phyloP scores from a whole-genome alignment of 2,329 filamentous ascomycete species.

The Aureobasidium leucospermi region DNA sequence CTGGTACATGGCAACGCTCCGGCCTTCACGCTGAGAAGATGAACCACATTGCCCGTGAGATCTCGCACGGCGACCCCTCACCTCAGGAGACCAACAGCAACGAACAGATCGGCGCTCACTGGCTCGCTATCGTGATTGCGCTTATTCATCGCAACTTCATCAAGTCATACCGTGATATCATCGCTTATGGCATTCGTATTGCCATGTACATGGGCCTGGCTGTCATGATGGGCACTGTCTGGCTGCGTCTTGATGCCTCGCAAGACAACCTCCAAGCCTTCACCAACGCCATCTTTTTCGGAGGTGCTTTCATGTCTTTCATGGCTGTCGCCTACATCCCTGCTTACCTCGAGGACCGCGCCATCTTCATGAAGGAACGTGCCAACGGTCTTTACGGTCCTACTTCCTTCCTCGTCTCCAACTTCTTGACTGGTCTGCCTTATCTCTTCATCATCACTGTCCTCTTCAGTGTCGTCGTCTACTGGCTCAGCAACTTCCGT shows the following conservation, averaged over 20 bases:
- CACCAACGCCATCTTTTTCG: conserved; percentile 66
- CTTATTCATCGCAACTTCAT: conserved; percentile 73
- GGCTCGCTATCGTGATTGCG: conserved; percentile 49
- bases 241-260: conserved; percentile 60
- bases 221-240: conserved; percentile 84
- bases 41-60: conserved; percentile 28
- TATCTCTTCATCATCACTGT: conserved; percentile 70
- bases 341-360: conserved; percentile 70
- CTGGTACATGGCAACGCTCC: conserved; percentile 44
- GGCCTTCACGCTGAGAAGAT: conserved; percentile 20
- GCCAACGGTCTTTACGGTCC: conserved; percentile 76
- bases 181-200: conserved; percentile 75
- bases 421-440: conserved; percentile 75
- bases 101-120: conserved; percentile 31
- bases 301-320: conserved; percentile 46
- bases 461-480: conserved; percentile 66
- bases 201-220: conserved; percentile 76
- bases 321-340: conserved; percentile 72
- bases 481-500: conserved; percentile 74
- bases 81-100: conserved; percentile 8
- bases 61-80: conserved; percentile 21
- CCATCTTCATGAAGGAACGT: conserved; percentile 67
- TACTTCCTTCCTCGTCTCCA: conserved; percentile 63
- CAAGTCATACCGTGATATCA: conserved; percentile 76
- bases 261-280: conserved; percentile 73